Percentiles rank a stretch among this genome's conserved stretches.
These are phyloP conservation scores for Plantago lanceolata DNA, from an alignment of 305 asterid species.

Conservation along the genomic window DNA sequence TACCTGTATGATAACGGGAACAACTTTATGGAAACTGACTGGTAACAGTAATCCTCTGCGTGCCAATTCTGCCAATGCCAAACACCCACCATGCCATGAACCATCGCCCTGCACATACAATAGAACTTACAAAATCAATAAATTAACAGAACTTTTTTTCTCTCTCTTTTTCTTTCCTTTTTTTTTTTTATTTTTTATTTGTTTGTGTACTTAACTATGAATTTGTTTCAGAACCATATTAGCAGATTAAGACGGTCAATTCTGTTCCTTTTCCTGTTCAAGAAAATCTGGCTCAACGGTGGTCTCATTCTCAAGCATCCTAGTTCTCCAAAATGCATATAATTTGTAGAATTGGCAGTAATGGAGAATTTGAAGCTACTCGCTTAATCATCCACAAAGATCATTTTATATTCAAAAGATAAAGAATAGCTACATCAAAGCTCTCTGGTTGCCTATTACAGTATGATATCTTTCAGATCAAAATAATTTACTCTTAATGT, in stretches of 20 bases:
- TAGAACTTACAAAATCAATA: constrained; percentile 20
- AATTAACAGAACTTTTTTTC: neutral
- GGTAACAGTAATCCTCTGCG: constrained; percentile 95
- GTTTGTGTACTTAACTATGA: no score
- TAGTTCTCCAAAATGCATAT: neutral
- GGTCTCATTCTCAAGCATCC: neutral
- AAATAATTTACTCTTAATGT: neutral
- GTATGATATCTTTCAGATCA: neutral
- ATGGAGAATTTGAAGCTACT: neutral
- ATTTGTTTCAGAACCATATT: neutral
- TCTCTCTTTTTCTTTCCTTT: constrained; percentile 4
- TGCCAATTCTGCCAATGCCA: constrained; percentile 96
- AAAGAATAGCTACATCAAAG: neutral
- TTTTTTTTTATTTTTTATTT: no score
- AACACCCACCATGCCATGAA: constrained; percentile 99
- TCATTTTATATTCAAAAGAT: no score
- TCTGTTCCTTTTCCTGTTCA: neutral
- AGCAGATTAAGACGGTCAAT: neutral
- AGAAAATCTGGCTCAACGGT: neutral
- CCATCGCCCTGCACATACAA: constrained; percentile 80
- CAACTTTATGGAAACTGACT: constrained; percentile 75
- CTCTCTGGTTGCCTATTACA: neutral
- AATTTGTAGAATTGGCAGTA: neutral
- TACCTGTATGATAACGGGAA: constrained; percentile 87
- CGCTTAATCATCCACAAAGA: neutral